These are phyloP conservation scores for Rhexocercosporidium sp. DNA, from an alignment of 2,329 filamentous ascomycete species.

Conservation along the genomic window DNA sequence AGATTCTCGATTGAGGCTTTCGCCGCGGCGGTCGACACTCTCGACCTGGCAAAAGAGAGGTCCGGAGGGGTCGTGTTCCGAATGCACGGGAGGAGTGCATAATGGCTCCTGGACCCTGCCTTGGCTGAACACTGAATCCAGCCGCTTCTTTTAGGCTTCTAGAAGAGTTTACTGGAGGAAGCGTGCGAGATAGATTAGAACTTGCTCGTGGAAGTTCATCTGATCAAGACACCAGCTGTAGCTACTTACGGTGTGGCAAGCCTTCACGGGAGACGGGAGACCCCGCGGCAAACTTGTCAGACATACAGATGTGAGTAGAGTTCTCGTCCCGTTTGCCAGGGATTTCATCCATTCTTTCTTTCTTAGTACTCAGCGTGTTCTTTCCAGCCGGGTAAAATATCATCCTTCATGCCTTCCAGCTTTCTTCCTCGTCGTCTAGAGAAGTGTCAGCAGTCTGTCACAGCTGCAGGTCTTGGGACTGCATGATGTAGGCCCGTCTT, in stretches of 20 bases:
- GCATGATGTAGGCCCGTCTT: constrained; percentile 10
- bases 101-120: constrained; percentile 7
- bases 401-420: constrained; percentile 16
- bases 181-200: not conserved
- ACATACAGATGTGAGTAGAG: constrained; percentile 4
- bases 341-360: not conserved
- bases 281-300: constrained; percentile 6
- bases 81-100: constrained; percentile 18
- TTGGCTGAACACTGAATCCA: not conserved
- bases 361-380: not conserved
- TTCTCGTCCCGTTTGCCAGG: not conserved
- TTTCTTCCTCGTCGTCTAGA: not conserved
- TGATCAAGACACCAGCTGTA: not conserved
- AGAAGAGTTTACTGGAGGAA: not conserved
- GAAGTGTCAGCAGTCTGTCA: constrained; percentile 3
- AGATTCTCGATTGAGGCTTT: not conserved
- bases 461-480: constrained; percentile 1
- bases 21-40: not conserved
- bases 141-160: constrained; percentile 11
- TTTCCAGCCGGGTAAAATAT: not conserved
- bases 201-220: constrained; percentile 12
- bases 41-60: not conserved
- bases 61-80: constrained; percentile 16
- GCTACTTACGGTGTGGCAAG: not conserved
- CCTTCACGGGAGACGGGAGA: not conserved